Percentiles rank a stretch among this genome's conserved stretches.
Evolutionary conservation across 148 eudicot genomes (phyloP).

Genomic region (Persicaria tinctoria): DNA sequence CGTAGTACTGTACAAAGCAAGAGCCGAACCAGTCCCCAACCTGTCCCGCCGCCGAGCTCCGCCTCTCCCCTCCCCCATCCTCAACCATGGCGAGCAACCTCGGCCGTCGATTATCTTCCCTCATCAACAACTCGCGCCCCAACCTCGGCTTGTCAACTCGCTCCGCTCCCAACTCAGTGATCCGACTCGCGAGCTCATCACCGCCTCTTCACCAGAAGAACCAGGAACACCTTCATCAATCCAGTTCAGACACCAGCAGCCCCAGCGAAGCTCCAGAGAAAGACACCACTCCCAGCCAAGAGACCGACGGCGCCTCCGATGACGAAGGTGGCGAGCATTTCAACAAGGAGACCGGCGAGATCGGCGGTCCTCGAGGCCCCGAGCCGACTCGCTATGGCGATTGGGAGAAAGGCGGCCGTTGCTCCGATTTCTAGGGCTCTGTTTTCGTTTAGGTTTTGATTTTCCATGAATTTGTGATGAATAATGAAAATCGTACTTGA

Average conservation of each 20-base stretch:
- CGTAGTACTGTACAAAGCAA: background rate
- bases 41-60: constrained; percentile 1
- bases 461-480: constrained; percentile 1
- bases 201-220: constrained; percentile 18
- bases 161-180: constrained; percentile 18
- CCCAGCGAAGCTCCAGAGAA: constrained; percentile 9
- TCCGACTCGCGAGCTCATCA: constrained; percentile 29
- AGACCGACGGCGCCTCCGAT: constrained; percentile 24
- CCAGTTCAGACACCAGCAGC: constrained; percentile 17
- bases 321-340: constrained; percentile 22
- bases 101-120: constrained; percentile 34
- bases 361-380: constrained; percentile 90
- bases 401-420: constrained; percentile 85
- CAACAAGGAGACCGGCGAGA: constrained; percentile 72
- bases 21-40: background rate
- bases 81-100: constrained; percentile 37
- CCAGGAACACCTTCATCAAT: constrained; percentile 13
- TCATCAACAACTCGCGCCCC: constrained; percentile 12
- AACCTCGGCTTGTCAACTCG: constrained; percentile 17
- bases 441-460: background rate
- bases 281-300: constrained; percentile 12
- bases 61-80: background rate
- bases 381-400: constrained; percentile 94
- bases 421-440: constrained; percentile 63
- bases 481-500: constrained; percentile 5